Evolutionary conservation across 106 monocot genomes (phyloP).

Genomic region (Acorus gramineus): DNA sequence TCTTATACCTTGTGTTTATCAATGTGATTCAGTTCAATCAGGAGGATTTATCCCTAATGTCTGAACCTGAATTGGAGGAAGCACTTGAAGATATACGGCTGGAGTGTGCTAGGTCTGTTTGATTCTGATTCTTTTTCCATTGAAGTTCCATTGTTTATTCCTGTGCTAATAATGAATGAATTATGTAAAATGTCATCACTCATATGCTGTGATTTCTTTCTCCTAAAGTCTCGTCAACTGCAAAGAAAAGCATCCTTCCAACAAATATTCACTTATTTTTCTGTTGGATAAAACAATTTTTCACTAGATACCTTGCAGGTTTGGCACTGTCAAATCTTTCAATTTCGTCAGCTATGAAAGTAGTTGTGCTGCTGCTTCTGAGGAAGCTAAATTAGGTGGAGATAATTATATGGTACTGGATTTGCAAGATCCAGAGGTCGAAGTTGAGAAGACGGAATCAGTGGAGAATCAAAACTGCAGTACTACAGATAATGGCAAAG

Average conservation of each 20-base stretch:
- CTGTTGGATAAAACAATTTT: constrained; percentile 4
- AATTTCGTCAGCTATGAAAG: constrained; percentile 33
- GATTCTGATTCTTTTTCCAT: not conserved
- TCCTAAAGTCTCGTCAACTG: not conserved
- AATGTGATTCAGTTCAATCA: constrained; percentile 34
- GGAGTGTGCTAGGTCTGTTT: constrained; percentile 61
- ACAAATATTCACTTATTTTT: not conserved
- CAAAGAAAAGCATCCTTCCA: too few relatives aligned
- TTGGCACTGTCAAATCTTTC: constrained; percentile 76
- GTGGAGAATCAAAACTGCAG: too few relatives aligned
- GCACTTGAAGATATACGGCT: constrained; percentile 71
- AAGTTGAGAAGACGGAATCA: not conserved
- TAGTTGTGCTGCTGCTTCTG: not conserved
- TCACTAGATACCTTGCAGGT: constrained; percentile 32
- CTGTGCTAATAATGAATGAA: not conserved
- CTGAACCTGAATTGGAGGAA: constrained; percentile 64
- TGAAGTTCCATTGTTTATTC: not conserved
- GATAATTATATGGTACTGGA: not conserved
- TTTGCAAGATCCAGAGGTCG: not conserved
- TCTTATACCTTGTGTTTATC: not conserved
- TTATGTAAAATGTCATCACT: not conserved
- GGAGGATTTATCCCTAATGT: constrained; percentile 36
- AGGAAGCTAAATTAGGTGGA: constrained; percentile 6
- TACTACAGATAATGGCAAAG: too few relatives aligned
- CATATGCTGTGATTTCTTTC: not conserved